A percentile compares a stretch with the other conserved stretches of the same genome.
These are phyloP conservation scores for Curvularia hawaiiensis DNA, from an alignment of 2,329 filamentous ascomycete genomes.

Conservation along the genomic window DNA sequence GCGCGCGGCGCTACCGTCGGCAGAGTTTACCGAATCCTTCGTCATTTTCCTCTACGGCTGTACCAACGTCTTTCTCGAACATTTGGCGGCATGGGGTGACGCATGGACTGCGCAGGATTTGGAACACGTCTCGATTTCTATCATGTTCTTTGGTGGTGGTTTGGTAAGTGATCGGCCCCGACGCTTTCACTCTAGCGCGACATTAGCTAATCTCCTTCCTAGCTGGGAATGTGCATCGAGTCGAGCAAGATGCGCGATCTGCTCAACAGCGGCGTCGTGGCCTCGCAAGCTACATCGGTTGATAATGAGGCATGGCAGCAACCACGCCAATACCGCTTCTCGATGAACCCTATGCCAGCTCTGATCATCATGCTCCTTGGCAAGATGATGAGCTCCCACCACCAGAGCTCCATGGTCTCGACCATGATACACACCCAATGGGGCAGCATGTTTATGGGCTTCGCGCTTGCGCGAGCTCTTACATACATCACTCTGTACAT, in stretches of 20 bases:
- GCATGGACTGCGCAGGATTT: constrained; percentile 80
- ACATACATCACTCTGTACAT: constrained; percentile 84
- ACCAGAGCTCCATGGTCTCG: constrained; percentile 80
- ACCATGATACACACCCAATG: constrained; percentile 94
- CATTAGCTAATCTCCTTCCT: constrained; percentile 33
- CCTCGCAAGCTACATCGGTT: constrained; percentile 39
- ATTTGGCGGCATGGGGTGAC: constrained; percentile 73
- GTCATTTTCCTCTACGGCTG: constrained; percentile 89
- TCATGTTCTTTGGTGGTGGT: constrained; percentile 93
- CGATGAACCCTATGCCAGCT: constrained; percentile 86
- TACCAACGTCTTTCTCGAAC: constrained; percentile 92
- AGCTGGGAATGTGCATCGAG: constrained; percentile 83
- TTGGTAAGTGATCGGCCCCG: constrained; percentile 62
- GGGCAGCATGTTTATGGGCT: constrained; percentile 83
- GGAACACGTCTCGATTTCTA: constrained; percentile 89
- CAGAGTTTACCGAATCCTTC: constrained; percentile 87
- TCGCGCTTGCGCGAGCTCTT: constrained; percentile 75
- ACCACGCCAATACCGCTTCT: constrained; percentile 73
- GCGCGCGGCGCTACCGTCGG: constrained; percentile 68
- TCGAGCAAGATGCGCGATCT: constrained; percentile 68
- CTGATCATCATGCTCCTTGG: constrained; percentile 86
- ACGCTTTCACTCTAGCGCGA: constrained; percentile 11
- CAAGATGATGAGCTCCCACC: constrained; percentile 94
- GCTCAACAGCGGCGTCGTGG: constrained; percentile 59
- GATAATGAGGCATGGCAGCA: constrained; percentile 55